phyloP scores from a whole-genome alignment of 164 flowering plant genomes.

The Pachysandra terminalis region DNA sequence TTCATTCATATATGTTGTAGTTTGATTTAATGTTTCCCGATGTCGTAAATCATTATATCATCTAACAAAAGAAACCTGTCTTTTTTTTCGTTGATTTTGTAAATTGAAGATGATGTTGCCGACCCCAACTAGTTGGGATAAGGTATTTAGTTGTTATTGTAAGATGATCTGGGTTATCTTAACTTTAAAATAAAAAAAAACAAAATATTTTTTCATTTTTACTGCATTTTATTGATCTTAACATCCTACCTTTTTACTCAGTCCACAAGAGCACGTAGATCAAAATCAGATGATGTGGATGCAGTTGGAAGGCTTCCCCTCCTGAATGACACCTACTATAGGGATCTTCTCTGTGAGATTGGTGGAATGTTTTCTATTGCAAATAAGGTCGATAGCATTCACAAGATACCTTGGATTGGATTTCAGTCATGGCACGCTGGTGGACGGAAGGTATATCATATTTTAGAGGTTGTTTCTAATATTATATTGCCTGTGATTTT shows the following conservation, averaged over 20 bases:
- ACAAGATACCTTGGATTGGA: conserved; percentile 96
- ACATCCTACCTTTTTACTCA: conserved; percentile 26
- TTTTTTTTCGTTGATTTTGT: no score
- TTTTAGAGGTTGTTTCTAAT: conserved; percentile 1
- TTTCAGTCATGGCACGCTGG: conserved; percentile 96
- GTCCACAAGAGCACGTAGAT: conserved; percentile 59
- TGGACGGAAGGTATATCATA: conserved; percentile 69
- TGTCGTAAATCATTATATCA: background rate
- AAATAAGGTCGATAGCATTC: conserved; percentile 72
- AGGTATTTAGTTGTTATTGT: no score
- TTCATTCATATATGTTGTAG: background rate
- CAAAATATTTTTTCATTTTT: background rate
- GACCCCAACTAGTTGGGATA: no score
- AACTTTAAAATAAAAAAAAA: no score
- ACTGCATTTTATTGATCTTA: conserved; percentile 5
- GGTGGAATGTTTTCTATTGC: conserved; percentile 98
- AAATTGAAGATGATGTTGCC: no score
- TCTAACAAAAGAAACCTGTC: background rate
- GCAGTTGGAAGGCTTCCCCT: conserved; percentile 77
- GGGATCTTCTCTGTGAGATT: conserved; percentile 76
- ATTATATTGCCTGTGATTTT: background rate
- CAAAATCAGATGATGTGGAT: conserved; percentile 91
- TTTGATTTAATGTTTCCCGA: background rate
- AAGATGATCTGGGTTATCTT: background rate
- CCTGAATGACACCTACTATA: conserved; percentile 65